These are phyloP conservation scores for Calcarisporium arbuscula DNA, from an alignment of 2,329 filamentous ascomycete genomes.

Conservation along the genomic window DNA sequence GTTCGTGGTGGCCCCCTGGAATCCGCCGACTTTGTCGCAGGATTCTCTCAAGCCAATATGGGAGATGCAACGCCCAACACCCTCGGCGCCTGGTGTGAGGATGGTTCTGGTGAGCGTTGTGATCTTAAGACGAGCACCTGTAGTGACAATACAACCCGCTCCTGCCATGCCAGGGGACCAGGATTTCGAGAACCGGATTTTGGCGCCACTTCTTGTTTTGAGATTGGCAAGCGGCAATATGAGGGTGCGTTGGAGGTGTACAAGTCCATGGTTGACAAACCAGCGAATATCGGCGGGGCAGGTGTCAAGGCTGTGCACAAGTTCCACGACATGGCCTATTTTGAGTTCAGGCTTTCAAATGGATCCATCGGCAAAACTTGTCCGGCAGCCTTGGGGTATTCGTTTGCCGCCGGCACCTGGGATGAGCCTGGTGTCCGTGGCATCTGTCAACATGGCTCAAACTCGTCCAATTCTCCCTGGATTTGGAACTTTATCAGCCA, in stretches of 20 bases:
- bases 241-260: conserved; percentile 46
- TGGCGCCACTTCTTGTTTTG: conserved; percentile 68
- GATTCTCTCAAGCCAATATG: conserved; percentile 86
- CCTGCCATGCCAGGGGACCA: conserved; percentile 66
- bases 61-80: conserved; percentile 85
- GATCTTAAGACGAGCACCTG: conserved; percentile 77
- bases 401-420: conserved; percentile 83
- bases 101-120: conserved; percentile 64
- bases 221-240: conserved; percentile 65
- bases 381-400: conserved; percentile 79
- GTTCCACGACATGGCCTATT: conserved; percentile 71
- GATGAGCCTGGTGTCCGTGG: conserved; percentile 86
- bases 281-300: conserved; percentile 51
- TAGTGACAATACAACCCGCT: conserved; percentile 54
- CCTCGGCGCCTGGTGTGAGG: conserved; percentile 79
- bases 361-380: conserved; percentile 68
- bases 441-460: conserved; percentile 77
- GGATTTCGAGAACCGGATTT: conserved; percentile 59
- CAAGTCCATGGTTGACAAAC: conserved; percentile 38
- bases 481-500: conserved; percentile 72
- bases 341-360: conserved; percentile 65
- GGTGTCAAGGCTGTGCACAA: conserved; percentile 74
- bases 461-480: conserved; percentile 62
- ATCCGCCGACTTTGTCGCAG: conserved; percentile 68
- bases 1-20: conserved; percentile 50